phyloP scores from a whole-genome alignment of 495 filamentous ascomycete genomes.

The Lichenothelia convexa region DNA sequence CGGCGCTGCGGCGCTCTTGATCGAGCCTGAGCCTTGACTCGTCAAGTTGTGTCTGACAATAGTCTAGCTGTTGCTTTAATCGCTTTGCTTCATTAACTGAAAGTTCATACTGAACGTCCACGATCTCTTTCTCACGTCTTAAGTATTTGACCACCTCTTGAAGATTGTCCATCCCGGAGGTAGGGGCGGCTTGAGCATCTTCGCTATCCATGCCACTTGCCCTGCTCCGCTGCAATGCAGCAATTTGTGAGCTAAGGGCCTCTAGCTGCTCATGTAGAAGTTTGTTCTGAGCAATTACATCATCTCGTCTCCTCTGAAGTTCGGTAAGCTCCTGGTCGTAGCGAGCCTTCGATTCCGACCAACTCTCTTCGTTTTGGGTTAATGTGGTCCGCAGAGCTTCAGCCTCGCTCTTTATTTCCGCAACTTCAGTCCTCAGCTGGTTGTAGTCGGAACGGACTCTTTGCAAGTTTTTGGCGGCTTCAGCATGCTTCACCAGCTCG shows the following conservation, averaged over 20 bases:
- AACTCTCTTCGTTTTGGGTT: slow-evolving; percentile 66
- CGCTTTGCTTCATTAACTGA: slow-evolving; percentile 71
- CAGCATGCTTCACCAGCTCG: slow-evolving; percentile 84
- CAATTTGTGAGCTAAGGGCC: slow-evolving; percentile 57
- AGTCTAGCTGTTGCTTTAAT: slow-evolving; percentile 73
- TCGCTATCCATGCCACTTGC: slow-evolving; percentile 29
- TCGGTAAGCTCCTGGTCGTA: slow-evolving; percentile 74
- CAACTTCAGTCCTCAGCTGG: slow-evolving; percentile 56
- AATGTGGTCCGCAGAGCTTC: slow-evolving; percentile 65
- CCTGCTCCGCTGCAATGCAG: slow-evolving; percentile 55
- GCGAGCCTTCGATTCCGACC: slow-evolving; percentile 59
- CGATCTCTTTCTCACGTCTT: slow-evolving; percentile 92
- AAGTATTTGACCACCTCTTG: slow-evolving; percentile 80
- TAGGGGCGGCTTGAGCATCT: slow-evolving; percentile 21
- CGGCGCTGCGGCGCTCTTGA: slow-evolving; percentile 63
- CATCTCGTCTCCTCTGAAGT: slow-evolving; percentile 56
- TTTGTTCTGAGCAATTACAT: slow-evolving; percentile 69
- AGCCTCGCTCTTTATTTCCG: slow-evolving; percentile 51
- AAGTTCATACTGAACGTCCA: slow-evolving; percentile 84
- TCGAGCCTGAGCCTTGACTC: slow-evolving; percentile 70
- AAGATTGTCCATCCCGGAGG: slow-evolving; percentile 46
- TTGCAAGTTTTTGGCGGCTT: slow-evolving; percentile 70
- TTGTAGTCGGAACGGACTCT: slow-evolving; percentile 61
- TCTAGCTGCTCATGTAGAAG: slow-evolving; percentile 79
- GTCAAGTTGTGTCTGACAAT: slow-evolving; percentile 70